Evolutionary conservation across 106 monocot species (phyloP).

Genomic region (Gastrodia elata): DNA sequence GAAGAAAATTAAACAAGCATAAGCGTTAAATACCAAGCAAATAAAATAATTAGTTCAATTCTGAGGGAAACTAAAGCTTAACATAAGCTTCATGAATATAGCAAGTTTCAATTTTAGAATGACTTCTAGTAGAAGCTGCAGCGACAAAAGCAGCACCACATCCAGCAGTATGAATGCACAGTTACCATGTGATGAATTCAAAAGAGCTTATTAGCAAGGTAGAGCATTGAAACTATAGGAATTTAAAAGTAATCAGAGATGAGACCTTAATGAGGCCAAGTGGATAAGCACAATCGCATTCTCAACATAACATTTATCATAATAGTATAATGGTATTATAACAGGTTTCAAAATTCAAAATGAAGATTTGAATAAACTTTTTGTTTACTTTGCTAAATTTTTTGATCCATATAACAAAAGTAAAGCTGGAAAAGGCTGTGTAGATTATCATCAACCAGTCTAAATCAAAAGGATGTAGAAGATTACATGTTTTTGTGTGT

Average conservation of each 20-base stretch:
- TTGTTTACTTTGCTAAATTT: neutral
- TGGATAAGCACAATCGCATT: neutral
- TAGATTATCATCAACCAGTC: neutral
- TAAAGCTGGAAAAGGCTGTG: too few species aligned
- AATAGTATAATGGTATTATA: neutral
- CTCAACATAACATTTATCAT: slow-evolving; percentile 2
- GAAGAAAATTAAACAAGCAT: too few species aligned
- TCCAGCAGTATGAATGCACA: neutral
- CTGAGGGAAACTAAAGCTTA: too few species aligned
- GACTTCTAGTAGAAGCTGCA: neutral
- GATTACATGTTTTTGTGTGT: slow-evolving; percentile 66
- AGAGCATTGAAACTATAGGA: neutral
- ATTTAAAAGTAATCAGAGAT: neutral
- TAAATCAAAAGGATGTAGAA: neutral
- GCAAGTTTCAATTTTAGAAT: neutral
- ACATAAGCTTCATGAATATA: neutral
- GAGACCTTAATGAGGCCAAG: slow-evolving; percentile 1
- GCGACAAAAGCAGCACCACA: neutral
- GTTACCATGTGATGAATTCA: neutral
- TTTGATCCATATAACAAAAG: neutral
- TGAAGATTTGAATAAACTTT: neutral
- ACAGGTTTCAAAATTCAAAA: neutral
- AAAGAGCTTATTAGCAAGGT: neutral
- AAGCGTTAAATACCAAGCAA: too few species aligned
- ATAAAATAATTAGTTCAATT: too few species aligned